These are phyloP conservation scores for Leishmania guyanensis DNA, from an alignment of 208 protist genomes.

Conservation along the genomic window DNA sequence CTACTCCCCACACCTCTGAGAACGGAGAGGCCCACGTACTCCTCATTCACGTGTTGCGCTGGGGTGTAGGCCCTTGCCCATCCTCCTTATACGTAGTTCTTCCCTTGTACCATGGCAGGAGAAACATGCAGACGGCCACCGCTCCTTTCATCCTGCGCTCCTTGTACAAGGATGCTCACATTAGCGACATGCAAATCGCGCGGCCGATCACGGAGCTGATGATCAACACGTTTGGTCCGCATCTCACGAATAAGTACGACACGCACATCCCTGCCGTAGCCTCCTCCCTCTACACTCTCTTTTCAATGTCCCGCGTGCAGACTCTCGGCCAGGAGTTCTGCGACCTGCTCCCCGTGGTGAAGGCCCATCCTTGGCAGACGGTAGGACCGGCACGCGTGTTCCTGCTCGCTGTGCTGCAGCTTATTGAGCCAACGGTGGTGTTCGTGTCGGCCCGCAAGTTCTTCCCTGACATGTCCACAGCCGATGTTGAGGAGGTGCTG, in stretches of 20 bases:
- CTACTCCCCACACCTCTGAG: not conserved
- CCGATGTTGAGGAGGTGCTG: conserved; percentile 70
- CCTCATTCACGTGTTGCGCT: not conserved
- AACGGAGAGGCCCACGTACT: not conserved
- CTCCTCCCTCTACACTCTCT: conserved; percentile 70
- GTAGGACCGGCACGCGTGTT: conserved; percentile 51
- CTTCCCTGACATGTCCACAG: conserved; percentile 58
- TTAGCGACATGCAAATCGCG: conserved; percentile 61
- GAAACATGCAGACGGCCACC: conserved; percentile 73
- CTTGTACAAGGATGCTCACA: conserved; percentile 85
- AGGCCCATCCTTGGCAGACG: conserved; percentile 39
- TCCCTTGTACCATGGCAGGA: not conserved
- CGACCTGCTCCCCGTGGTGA: conserved; percentile 69
- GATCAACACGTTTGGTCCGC: conserved; percentile 69
- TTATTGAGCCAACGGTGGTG: conserved; percentile 52
- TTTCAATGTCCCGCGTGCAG: conserved; percentile 62
- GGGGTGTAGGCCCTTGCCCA: not conserved
- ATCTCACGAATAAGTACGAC: conserved; percentile 81
- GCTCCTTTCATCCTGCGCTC: conserved; percentile 85
- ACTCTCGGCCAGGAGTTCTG: conserved; percentile 91
- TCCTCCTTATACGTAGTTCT: not conserved
- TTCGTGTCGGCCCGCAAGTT: conserved; percentile 52
- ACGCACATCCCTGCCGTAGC: conserved; percentile 50
- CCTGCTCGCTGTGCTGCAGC: conserved; percentile 64
- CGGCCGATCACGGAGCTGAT: conserved; percentile 72